phyloP scores from a whole-genome alignment of 225 moss, liverwort and hornwort species.

The Rhytidiadelphus loreus region DNA sequence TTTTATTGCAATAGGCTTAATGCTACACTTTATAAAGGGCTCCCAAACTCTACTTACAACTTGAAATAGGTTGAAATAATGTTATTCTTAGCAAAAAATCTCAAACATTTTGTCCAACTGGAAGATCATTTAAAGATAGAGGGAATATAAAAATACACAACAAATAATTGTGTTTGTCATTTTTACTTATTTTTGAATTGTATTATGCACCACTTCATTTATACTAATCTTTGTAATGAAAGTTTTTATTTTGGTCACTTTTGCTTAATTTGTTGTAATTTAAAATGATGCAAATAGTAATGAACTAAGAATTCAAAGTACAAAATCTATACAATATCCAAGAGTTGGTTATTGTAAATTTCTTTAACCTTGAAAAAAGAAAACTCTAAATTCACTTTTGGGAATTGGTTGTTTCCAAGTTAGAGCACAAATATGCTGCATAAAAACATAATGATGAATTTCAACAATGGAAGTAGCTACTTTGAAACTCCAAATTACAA shows the following conservation, averaged over 20 bases:
- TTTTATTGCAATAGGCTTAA: no score
- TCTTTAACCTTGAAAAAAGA: background rate
- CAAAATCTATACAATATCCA: background rate
- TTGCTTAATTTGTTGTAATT: background rate
- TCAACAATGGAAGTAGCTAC: background rate
- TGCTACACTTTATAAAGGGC: no score
- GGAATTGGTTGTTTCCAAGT: background rate
- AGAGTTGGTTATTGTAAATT: background rate
- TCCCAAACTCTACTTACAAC: no score
- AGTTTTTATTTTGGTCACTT: background rate
- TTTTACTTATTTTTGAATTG: background rate
- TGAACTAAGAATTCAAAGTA: background rate
- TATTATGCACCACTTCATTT: background rate
- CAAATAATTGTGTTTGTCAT: background rate
- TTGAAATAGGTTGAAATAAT: no score
- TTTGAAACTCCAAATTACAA: background rate
- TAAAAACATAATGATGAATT: background rate
- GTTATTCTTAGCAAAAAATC: no score
- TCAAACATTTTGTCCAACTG: no score
- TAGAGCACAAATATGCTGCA: no score
- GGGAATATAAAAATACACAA: background rate
- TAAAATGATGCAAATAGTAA: background rate
- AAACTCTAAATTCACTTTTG: rapidly evolving
- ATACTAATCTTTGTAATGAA: background rate
- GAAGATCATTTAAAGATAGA: no score